These are phyloP conservation scores for Maudiozyma turicensis DNA, from an alignment of 805 yeast genomes.

Conservation along the genomic window DNA sequence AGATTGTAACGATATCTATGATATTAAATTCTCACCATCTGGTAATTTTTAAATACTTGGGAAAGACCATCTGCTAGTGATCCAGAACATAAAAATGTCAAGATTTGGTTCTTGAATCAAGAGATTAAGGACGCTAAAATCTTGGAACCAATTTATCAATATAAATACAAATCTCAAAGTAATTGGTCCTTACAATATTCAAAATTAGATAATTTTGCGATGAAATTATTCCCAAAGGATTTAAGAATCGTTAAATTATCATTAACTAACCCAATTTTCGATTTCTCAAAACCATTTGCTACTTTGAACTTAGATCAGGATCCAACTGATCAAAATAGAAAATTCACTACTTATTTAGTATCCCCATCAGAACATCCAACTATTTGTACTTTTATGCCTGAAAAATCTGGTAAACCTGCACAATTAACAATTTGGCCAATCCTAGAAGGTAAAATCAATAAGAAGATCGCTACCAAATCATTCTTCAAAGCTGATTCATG, in stretches of 20 bases:
- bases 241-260: conserved; percentile 33
- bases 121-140: conserved; percentile 31
- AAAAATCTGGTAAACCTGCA: conserved; percentile 81
- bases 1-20: conserved; percentile 57
- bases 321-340: conserved; percentile 28
- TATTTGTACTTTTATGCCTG: conserved; percentile 85
- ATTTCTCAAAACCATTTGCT: conserved; percentile 46
- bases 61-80: conserved; percentile 72
- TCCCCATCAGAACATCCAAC: conserved; percentile 88
- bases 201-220: conserved; percentile 27
- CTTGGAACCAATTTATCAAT: conserved; percentile 32
- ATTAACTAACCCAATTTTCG: conserved; percentile 30
- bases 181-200: conserved; percentile 55
- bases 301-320: conserved; percentile 33
- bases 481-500: conserved; percentile 95
- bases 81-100: conserved; percentile 69
- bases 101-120: conserved; percentile 52
- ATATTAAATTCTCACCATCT: conserved; percentile 78
- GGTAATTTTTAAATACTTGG: conserved; percentile 84
- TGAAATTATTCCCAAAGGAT: conserved; percentile 23
- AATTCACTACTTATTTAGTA: conserved; percentile 40
- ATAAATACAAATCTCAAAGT: conserved; percentile 70
- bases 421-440: conserved; percentile 61
- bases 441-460: conserved; percentile 33
- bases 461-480: conserved; percentile 75